phyloP scores from a whole-genome alignment of 1,139 yeast species.

The Sugiyamaella castrensis region DNA sequence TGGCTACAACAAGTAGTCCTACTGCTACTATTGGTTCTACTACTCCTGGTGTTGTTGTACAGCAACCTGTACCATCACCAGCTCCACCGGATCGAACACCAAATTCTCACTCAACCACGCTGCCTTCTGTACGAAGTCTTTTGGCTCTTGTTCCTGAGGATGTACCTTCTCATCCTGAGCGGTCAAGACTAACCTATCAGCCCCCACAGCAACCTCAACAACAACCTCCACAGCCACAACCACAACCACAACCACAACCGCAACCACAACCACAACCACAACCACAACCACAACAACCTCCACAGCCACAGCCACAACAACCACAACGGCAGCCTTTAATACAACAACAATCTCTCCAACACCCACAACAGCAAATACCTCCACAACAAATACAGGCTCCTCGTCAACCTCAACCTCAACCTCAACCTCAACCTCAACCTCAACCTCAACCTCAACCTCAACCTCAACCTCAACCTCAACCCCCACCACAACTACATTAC shows the following conservation, averaged over 20 bases:
- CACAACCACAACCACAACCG: background rate
- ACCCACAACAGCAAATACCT: slow-evolving; percentile 9
- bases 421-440: background rate
- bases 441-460: background rate
- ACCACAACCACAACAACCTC: no score
- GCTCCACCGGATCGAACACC: background rate
- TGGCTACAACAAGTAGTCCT: no score
- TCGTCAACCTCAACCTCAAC: slow-evolving; percentile 8
- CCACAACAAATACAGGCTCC: slow-evolving; percentile 7
- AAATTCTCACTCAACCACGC: background rate
- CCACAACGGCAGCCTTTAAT: background rate
- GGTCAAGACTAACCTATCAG: background rate
- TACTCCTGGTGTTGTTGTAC: background rate
- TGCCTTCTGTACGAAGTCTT: slow-evolving; percentile 9
- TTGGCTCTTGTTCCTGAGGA: background rate
- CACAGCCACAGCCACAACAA: no score
- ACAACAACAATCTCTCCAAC: background rate
- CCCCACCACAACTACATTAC: no score
- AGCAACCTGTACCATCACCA: background rate
- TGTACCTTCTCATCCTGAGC: no score
- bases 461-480: no score
- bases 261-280: background rate
- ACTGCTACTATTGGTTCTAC: background rate
- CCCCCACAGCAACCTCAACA: slow-evolving; percentile 11
- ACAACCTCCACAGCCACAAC: slow-evolving; percentile 9